phyloP scores from a whole-genome alignment of 192 early-diverging fungal species.

The Umbelopsis isabellina region DNA sequence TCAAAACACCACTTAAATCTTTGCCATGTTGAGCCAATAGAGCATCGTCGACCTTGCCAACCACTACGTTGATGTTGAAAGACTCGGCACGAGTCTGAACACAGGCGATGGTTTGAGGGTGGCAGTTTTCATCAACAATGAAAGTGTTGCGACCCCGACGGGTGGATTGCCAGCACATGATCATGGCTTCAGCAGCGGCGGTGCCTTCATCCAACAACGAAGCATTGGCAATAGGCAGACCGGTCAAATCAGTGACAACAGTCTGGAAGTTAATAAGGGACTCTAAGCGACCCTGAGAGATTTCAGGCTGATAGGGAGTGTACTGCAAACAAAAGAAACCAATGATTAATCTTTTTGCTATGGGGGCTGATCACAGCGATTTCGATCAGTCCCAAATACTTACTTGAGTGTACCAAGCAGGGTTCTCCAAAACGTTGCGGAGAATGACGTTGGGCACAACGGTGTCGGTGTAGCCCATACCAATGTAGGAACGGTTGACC shows the following conservation, averaged over 20 bases:
- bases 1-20: conserved; percentile 85
- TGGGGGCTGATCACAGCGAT: conserved; percentile 79
- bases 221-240: conserved; percentile 96
- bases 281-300: conserved; percentile 97
- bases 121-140: conserved; percentile 91
- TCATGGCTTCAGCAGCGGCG: conserved; percentile 97
- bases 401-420: conserved; percentile 98
- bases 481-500: conserved; percentile 90
- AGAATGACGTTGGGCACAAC: conserved; percentile 94
- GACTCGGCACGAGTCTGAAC: conserved; percentile 93
- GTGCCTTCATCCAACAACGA: conserved; percentile 99
- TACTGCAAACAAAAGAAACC: conserved; percentile 60
- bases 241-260: conserved; percentile 93
- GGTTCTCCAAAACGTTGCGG: conserved; percentile 97
- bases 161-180: conserved; percentile 77
- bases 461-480: conserved; percentile 92
- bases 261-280: conserved; percentile 98
- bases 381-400: background rate
- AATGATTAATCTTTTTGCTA: conserved; percentile 88
- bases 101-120: conserved; percentile 94
- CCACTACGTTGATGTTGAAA: conserved; percentile 89
- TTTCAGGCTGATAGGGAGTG: conserved; percentile 99
- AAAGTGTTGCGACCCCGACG: conserved; percentile 86
- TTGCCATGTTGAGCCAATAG: conserved; percentile 77
- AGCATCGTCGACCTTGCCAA: conserved; percentile 79